Conservation (phyloP, 1,284 basidiomycete genomes). For the Malassezia arunalokei region DNA sequence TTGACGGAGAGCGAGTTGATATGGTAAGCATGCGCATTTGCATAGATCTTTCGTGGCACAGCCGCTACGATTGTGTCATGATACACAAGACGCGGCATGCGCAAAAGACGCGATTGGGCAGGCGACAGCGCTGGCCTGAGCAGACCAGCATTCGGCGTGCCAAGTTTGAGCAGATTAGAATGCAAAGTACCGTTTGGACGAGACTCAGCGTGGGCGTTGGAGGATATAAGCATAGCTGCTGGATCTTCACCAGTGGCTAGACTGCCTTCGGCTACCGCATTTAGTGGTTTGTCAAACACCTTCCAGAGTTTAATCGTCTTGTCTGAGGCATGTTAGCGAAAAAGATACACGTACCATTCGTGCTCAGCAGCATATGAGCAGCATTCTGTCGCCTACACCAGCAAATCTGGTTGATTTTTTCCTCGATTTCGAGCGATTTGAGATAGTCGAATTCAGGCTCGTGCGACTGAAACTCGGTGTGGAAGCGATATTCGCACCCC, state of each 20-base stretch:
- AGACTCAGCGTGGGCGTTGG: conserved; percentile 7
- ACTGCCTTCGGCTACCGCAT: conserved; percentile 93
- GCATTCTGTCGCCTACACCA: conserved; percentile 98
- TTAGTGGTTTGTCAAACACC: conserved; percentile 93
- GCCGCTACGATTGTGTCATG: conserved; percentile 98
- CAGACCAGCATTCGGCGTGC: neutral
- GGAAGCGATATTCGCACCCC: conserved; percentile 99
- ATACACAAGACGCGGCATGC: conserved; percentile 56
- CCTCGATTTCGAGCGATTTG: conserved; percentile 98
- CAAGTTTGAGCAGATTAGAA: conserved; percentile 22
- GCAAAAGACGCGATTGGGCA: conserved; percentile 21
- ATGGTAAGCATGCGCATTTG: conserved; percentile 98
- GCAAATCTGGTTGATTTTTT: conserved; percentile 99
- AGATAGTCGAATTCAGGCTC: conserved; percentile 99
- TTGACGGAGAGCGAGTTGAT: conserved; percentile 99
- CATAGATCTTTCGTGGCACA: conserved; percentile 94
- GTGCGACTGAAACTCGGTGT: conserved; percentile 98
- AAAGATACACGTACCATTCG: conserved; percentile 53
- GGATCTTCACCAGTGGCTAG: conserved; percentile 52
- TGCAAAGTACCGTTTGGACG: conserved; percentile 18
- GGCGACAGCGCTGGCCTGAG: conserved; percentile 8
- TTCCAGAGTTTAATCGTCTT: conserved; percentile 99
- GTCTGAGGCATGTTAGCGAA: conserved; percentile 50
- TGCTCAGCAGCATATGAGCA: conserved; percentile 91
- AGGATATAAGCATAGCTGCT: conserved; percentile 16